Evolutionary conservation across 805 yeast genomes (phyloP).

Genomic region (Ogataea henricii): DNA sequence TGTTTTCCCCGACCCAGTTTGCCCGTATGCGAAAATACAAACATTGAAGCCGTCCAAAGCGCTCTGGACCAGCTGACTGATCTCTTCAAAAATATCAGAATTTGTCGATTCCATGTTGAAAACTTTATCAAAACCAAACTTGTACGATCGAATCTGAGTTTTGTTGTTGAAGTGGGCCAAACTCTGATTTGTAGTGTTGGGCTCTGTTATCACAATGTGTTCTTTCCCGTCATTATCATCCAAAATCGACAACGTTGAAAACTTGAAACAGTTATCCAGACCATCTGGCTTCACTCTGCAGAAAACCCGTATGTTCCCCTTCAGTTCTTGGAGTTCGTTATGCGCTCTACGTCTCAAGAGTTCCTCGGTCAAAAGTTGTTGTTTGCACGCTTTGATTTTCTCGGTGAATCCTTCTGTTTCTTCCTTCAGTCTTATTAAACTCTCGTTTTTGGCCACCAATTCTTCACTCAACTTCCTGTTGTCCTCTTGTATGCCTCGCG

Average conservation of each 20-base stretch:
- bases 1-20: slow-evolving; percentile 95
- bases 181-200: slow-evolving; percentile 8
- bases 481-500: slow-evolving; percentile 10
- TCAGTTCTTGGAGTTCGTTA: slow-evolving; percentile 76
- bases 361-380: slow-evolving; percentile 32
- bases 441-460: neutral
- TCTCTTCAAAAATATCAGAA: slow-evolving; percentile 72
- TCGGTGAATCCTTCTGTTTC: slow-evolving; percentile 27
- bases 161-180: slow-evolving; percentile 9
- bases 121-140: slow-evolving; percentile 76
- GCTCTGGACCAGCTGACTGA: slow-evolving; percentile 82
- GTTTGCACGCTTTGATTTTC: slow-evolving; percentile 30
- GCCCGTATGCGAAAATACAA: slow-evolving; percentile 96
- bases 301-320: slow-evolving; percentile 90
- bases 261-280: slow-evolving; percentile 23
- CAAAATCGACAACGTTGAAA: slow-evolving; percentile 13
- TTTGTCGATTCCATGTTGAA: slow-evolving; percentile 60
- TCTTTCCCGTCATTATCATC: slow-evolving; percentile 29
- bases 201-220: slow-evolving; percentile 33
- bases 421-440: slow-evolving; percentile 2
- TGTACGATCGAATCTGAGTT: slow-evolving; percentile 27
- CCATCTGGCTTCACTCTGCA: slow-evolving; percentile 76
- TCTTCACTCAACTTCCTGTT: slow-evolving; percentile 10
- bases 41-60: slow-evolving; percentile 88
- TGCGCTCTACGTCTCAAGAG: slow-evolving; percentile 60